phyloP scores from a whole-genome alignment of 345 rosid genomes.

The Arabis hirsuta region DNA sequence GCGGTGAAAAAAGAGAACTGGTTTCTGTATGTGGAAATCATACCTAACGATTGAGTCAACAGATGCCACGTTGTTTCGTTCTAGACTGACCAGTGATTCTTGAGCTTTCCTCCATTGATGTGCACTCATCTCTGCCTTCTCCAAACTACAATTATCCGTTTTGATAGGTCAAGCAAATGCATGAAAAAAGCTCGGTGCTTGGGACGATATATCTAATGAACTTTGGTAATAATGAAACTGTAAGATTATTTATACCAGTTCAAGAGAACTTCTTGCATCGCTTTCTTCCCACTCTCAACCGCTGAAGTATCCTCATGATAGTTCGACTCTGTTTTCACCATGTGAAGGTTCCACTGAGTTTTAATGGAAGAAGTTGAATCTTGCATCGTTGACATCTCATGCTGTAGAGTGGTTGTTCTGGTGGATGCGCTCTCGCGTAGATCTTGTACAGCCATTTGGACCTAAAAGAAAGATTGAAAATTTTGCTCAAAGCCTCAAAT shows the following conservation, averaged over 20 bases:
- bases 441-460: constrained; percentile 87
- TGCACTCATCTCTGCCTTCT: constrained; percentile 74
- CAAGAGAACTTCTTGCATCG: constrained; percentile 76
- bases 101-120: constrained; percentile 90
- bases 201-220: constrained; percentile 11
- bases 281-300: constrained; percentile 78
- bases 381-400: constrained; percentile 94
- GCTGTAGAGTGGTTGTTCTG: constrained; percentile 74
- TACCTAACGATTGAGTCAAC: constrained; percentile 89
- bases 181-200: not conserved
- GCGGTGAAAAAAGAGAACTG: not conserved
- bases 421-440: constrained; percentile 74
- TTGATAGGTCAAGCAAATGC: constrained; percentile 34
- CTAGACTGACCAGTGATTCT: constrained; percentile 80
- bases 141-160: constrained; percentile 57
- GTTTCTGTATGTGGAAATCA: constrained; percentile 29
- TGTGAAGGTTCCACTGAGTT: constrained; percentile 77
- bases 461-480: constrained; percentile 49
- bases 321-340: constrained; percentile 79
- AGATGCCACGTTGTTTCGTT: constrained; percentile 80
- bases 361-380: constrained; percentile 75
- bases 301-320: constrained; percentile 70
- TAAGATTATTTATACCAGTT: constrained; percentile 59
- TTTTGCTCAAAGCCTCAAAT: constrained; percentile 9
- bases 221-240: constrained; percentile 5